Conservation (phyloP, 345 rosid genomes). For the Pistacia integerrima region DNA sequence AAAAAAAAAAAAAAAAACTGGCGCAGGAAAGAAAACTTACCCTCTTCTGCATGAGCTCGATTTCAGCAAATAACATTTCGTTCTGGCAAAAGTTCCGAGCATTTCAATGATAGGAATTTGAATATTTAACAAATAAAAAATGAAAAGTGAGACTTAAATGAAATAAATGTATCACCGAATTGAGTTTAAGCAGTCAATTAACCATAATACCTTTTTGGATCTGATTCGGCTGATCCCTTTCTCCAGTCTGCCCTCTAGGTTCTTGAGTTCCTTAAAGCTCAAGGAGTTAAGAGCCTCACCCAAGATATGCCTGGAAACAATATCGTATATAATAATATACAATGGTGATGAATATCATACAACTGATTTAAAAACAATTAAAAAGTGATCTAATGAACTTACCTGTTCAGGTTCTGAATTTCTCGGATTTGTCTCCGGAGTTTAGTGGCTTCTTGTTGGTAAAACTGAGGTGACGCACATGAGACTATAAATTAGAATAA, state of each 20-base stretch:
- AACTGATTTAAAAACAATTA: not conserved
- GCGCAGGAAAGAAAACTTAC: slow-evolving; percentile 39
- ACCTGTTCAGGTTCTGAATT: slow-evolving; percentile 77
- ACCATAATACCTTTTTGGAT: slow-evolving; percentile 69
- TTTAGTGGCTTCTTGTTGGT: slow-evolving; percentile 89
- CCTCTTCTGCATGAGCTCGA: slow-evolving; percentile 95
- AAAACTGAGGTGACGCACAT: slow-evolving; percentile 43
- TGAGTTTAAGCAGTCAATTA: not conserved
- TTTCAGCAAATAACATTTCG: slow-evolving; percentile 80
- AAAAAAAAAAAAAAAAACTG: not conserved
- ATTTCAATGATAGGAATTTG: slow-evolving; percentile 20
- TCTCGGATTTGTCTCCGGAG: slow-evolving; percentile 74
- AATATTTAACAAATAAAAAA: not conserved
- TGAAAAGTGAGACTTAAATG: not conserved
- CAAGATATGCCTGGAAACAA: slow-evolving; percentile 58
- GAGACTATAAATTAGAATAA: not conserved
- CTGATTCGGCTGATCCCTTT: slow-evolving; percentile 83
- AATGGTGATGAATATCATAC: not conserved
- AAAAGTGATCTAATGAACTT: not conserved
- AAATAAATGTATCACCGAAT: not conserved
- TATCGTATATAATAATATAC: not conserved
- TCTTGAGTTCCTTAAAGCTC: slow-evolving; percentile 74
- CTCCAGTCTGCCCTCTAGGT: slow-evolving; percentile 70
- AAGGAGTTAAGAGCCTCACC: slow-evolving; percentile 78
- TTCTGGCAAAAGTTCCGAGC: slow-evolving; percentile 44